Conservation (phyloP, 2,329 filamentous ascomycete species). For the Ceratocystis variospora region DNA sequence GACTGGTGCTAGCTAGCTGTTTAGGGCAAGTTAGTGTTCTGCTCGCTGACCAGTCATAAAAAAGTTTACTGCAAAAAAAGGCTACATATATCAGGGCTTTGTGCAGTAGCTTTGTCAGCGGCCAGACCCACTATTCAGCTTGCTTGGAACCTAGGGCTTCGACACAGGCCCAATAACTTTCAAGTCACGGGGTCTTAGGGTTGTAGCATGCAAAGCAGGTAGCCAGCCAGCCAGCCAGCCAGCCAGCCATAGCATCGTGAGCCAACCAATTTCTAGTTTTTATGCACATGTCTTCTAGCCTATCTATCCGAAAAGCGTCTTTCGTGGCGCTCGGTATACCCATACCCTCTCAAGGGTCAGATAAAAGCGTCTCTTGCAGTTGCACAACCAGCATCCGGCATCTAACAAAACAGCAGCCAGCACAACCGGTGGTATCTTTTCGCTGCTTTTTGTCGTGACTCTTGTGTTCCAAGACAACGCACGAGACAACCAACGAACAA, state of each 20-base stretch:
- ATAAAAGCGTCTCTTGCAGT: not conserved
- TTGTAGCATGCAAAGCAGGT: not conserved
- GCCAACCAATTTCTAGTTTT: not conserved
- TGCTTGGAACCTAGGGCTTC: not conserved
- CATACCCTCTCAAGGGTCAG: not conserved
- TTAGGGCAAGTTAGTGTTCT: too few species aligned
- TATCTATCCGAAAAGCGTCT: not conserved
- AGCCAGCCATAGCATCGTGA: not conserved
- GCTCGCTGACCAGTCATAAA: not conserved
- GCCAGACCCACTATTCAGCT: constrained; percentile 8
- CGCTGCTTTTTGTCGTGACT: too few species aligned
- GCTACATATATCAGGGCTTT: not conserved
- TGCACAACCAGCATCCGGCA: too few species aligned
- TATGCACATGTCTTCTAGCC: not conserved
- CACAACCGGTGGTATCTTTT: not conserved
- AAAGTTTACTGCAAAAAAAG: not conserved
- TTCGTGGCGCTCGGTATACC: not conserved
- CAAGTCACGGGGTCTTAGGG: not conserved
- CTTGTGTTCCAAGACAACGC: not conserved
- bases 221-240: too few species aligned
- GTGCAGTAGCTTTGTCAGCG: not conserved
- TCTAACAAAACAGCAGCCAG: not conserved
- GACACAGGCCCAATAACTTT: not conserved
- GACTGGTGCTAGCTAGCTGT: too few species aligned
- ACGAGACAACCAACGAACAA: not conserved